A percentile compares a stretch with the other conserved stretches of the same genome.
Evolutionary conservation across 2,329 filamentous ascomycete genomes (phyloP).

Genomic region (Colletotrichum filicis): DNA sequence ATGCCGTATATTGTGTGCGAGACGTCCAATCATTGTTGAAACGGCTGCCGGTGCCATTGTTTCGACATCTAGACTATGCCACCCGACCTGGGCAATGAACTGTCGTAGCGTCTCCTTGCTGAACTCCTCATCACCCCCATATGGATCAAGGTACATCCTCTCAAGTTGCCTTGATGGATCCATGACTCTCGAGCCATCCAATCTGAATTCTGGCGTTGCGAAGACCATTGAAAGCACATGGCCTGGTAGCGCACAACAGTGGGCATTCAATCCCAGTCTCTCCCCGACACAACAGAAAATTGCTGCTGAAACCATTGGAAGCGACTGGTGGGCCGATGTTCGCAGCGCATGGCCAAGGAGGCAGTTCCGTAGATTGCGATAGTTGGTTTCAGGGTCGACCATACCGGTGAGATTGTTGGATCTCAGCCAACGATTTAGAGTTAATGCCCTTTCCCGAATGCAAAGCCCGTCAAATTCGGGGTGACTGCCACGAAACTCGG

Average conservation of each 20-base stretch:
- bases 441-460: constrained; percentile 74
- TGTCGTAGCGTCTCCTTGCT: constrained; percentile 66
- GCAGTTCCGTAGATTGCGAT: constrained; percentile 85
- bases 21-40: constrained; percentile 77
- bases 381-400: constrained; percentile 71
- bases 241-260: constrained; percentile 83
- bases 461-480: constrained; percentile 65
- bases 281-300: constrained; percentile 87
- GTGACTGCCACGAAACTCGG: constrained; percentile 63
- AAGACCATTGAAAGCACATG: constrained; percentile 87
- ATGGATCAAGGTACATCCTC: constrained; percentile 88
- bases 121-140: constrained; percentile 76
- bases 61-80: constrained; percentile 52
- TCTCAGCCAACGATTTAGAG: constrained; percentile 77
- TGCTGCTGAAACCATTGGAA: constrained; percentile 86
- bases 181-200: constrained; percentile 62
- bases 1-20: constrained; percentile 77
- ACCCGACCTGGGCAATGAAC: constrained; percentile 64
- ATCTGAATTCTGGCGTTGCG: constrained; percentile 66
- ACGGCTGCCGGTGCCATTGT: constrained; percentile 74
- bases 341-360: constrained; percentile 86
- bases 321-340: constrained; percentile 77
- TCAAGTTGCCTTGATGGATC: constrained; percentile 40
- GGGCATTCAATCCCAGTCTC: constrained; percentile 79
- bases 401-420: constrained; percentile 76